Evolutionary conservation across 2,329 filamentous ascomycete genomes (phyloP).

Genomic region (Sphaerulina vaccinii): DNA sequence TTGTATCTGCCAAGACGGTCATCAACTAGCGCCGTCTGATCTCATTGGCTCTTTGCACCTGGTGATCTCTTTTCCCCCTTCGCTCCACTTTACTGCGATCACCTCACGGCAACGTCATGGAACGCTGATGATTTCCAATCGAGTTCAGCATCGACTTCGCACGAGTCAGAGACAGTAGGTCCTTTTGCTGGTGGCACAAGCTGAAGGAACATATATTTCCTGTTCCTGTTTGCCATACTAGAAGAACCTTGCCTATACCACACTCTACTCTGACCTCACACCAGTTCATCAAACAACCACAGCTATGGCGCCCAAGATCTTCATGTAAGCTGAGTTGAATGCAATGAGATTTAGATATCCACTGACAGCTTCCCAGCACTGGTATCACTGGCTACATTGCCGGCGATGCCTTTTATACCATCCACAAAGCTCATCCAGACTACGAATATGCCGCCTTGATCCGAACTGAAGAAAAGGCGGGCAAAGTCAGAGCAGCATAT

Average conservation of each 20-base stretch:
- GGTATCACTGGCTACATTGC: conserved; percentile 45
- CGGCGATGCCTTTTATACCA: conserved; percentile 46
- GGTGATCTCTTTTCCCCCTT: conserved; percentile 1
- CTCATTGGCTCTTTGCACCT: not conserved
- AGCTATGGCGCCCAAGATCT: conserved; percentile 33
- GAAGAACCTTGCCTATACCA: conserved; percentile 7
- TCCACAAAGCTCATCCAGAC: conserved; percentile 50
- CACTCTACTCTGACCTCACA: conserved; percentile 15
- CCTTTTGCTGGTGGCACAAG: no score
- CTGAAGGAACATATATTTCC: conserved; percentile 1
- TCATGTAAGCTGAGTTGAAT: conserved; percentile 27
- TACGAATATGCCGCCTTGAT: conserved; percentile 51
- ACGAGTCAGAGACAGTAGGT: conserved; percentile 4
- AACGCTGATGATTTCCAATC: conserved; percentile 6
- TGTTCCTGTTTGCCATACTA: conserved; percentile 1
- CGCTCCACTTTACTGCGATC: not conserved
- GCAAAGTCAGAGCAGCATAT: conserved; percentile 37
- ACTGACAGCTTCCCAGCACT: conserved; percentile 26
- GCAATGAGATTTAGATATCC: not conserved
- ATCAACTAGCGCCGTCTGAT: no score
- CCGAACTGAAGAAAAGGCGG: conserved; percentile 51
- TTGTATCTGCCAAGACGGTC: no score
- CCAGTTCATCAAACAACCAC: not conserved
- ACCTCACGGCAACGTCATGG: conserved; percentile 3
- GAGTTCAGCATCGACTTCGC: not conserved